Evolutionary conservation across 805 yeast species (phyloP).

Genomic region (Torulaspora franciscae): DNA sequence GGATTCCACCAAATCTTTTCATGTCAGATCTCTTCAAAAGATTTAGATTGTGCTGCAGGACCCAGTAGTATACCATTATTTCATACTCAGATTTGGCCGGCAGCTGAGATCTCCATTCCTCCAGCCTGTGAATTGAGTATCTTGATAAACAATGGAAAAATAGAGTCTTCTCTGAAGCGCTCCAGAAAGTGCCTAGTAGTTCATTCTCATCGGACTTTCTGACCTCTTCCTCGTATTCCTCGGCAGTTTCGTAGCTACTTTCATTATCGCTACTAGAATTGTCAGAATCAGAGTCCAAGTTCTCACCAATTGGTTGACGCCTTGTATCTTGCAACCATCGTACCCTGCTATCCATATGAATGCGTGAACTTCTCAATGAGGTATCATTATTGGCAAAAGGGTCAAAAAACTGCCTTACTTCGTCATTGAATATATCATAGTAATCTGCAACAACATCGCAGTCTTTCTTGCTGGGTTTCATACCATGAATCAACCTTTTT

Average conservation of each 20-base stretch:
- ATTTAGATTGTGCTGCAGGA: conserved; percentile 20
- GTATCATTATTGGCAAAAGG: conserved; percentile 13
- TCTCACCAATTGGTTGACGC: background rate
- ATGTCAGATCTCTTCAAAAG: conserved; percentile 15
- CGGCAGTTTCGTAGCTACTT: conserved; percentile 13
- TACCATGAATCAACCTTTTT: conserved; percentile 6
- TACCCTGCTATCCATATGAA: conserved; percentile 19
- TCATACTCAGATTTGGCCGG: conserved; percentile 29
- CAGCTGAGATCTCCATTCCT: conserved; percentile 25
- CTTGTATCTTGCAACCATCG: conserved; percentile 11
- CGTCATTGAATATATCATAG: conserved; percentile 20
- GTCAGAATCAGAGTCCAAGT: conserved; percentile 1
- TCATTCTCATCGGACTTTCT: background rate
- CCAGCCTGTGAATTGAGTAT: conserved; percentile 32
- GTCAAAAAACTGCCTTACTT: conserved; percentile 19
- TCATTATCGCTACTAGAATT: conserved; percentile 10
- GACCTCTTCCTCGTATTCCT: conserved; percentile 9
- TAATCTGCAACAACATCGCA: conserved; percentile 17
- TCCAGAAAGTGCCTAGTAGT: conserved; percentile 29
- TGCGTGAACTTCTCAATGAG: conserved; percentile 18
- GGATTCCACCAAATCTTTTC: conserved; percentile 19
- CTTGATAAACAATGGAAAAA: conserved; percentile 31
- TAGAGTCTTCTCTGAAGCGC: conserved; percentile 26
- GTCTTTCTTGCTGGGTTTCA: conserved; percentile 4
- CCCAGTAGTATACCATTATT: conserved; percentile 25